phyloP scores from a whole-genome alignment of 2,329 filamentous ascomycete genomes.

The Ramularia collo-cygni region DNA sequence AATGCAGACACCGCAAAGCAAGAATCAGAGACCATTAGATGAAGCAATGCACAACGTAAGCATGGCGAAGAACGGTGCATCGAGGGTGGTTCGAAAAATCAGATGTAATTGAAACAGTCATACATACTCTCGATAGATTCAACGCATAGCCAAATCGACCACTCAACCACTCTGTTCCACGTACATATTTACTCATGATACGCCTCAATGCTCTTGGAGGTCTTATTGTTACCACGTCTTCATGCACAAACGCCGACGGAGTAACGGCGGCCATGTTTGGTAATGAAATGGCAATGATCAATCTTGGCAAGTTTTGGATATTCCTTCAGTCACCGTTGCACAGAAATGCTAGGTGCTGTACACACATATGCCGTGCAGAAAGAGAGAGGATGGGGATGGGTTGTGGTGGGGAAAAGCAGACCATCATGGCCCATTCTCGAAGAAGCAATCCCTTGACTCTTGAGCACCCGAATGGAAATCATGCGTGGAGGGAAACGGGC shows the following conservation, averaged over 20 bases:
- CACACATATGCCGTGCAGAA: conserved; percentile 57
- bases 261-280: conserved; percentile 54
- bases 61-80: no score
- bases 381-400: conserved; percentile 3
- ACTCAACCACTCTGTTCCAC: no score
- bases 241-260: conserved; percentile 56
- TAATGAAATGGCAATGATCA: conserved; percentile 48
- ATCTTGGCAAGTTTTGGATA: conserved; percentile 56
- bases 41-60: no score
- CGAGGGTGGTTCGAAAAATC: no score
- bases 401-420: conserved; percentile 1
- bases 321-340: conserved; percentile 62
- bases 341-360: conserved; percentile 58
- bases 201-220: no score
- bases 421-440: background rate
- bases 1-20: no score
- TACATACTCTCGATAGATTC: no score
- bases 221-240: conserved; percentile 53
- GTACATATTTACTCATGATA: no score
- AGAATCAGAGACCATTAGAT: no score
- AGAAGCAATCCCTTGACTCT: background rate
- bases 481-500: conserved; percentile 4
- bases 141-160: no score
- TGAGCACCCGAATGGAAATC: no score
- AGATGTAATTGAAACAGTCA: no score